A percentile compares a stretch with the other conserved stretches of the same genome.
These are phyloP conservation scores for Didymella exigua DNA, from an alignment of 2,329 filamentous ascomycete genomes.

Conservation along the genomic window DNA sequence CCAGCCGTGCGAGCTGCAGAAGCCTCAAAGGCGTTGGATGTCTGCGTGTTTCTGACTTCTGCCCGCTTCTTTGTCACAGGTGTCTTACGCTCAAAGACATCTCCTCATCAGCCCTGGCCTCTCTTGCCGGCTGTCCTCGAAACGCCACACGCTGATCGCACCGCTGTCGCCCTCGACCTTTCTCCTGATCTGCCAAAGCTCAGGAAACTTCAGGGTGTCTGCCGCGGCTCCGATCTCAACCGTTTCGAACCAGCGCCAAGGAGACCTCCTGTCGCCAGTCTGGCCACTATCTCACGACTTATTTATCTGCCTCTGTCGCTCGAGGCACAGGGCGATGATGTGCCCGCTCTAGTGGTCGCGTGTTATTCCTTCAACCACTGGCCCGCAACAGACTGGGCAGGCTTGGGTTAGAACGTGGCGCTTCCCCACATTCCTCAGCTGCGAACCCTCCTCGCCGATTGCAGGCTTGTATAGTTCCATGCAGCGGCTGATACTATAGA, in stretches of 20 bases:
- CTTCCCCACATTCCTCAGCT: constrained; percentile 46
- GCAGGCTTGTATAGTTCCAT: constrained; percentile 38
- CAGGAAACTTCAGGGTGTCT: constrained; percentile 33
- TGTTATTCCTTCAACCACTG: constrained; percentile 35
- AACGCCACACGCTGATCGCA: constrained; percentile 34
- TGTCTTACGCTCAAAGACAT: constrained; percentile 36
- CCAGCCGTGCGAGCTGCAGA: constrained; percentile 46
- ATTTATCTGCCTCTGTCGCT: constrained; percentile 37
- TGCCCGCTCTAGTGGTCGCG: constrained; percentile 43
- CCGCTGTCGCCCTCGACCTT: constrained; percentile 22
- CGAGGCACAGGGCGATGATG: constrained; percentile 45
- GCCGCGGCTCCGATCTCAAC: constrained; percentile 33
- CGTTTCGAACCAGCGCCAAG: constrained; percentile 45
- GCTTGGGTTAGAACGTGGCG: constrained; percentile 46
- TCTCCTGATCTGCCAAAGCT: constrained; percentile 32
- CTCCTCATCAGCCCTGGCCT: constrained; percentile 26
- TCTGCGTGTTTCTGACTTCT: constrained; percentile 42
- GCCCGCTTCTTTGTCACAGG: constrained; percentile 44
- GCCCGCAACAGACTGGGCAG: constrained; percentile 38
- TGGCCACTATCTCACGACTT: constrained; percentile 28
- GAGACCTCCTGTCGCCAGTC: constrained; percentile 30
- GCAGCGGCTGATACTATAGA: constrained; percentile 46
- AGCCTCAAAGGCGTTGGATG: constrained; percentile 50
- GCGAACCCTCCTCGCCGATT: constrained; percentile 39
- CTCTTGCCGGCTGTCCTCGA: constrained; percentile 24